Percentiles rank a stretch among this genome's conserved stretches.
These are phyloP conservation scores for Sugiyamaella grinbergsii DNA, from an alignment of 1,139 yeast species.

Conservation along the genomic window DNA sequence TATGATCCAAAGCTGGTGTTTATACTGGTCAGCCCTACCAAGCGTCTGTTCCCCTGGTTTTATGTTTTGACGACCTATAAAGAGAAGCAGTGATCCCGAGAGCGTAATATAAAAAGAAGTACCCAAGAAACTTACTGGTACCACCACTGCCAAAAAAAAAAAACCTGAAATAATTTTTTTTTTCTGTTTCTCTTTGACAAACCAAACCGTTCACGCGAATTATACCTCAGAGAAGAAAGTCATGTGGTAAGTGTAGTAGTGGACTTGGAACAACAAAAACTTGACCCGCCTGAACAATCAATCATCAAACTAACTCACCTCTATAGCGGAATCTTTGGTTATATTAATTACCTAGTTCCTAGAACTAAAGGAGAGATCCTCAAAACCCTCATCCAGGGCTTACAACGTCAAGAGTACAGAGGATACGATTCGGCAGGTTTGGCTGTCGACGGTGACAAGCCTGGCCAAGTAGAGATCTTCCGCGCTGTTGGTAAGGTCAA, in stretches of 20 bases:
- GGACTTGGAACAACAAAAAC: not conserved
- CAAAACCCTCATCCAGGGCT: conserved; percentile 85
- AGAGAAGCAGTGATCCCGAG: conserved; percentile 5
- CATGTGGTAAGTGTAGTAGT: conserved; percentile 10
- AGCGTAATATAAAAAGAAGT: conserved; percentile 1
- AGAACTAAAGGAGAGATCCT: conserved; percentile 90
- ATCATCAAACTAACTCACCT: conserved; percentile 1
- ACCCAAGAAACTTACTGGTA: too few relatives aligned
- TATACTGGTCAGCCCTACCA: too few relatives aligned
- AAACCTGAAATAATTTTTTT: not conserved
- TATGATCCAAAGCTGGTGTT: too few relatives aligned
- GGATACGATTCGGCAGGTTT: conserved; percentile 98
- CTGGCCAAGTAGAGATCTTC: conserved; percentile 58
- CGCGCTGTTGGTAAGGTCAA: conserved; percentile 92
- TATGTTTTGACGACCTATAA: conserved; percentile 3
- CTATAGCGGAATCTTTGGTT: conserved; percentile 94
- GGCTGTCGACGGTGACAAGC: conserved; percentile 83
- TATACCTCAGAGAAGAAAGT: not conserved
- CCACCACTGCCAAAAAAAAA: too few relatives aligned
- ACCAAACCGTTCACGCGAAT: too few relatives aligned
- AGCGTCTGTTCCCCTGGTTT: conserved; percentile 14
- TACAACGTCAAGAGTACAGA: conserved; percentile 92
- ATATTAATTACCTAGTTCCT: conserved; percentile 92
- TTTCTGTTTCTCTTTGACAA: not conserved
- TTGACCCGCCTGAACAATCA: not conserved